Conservation (phyloP, 2,329 filamentous ascomycete genomes). For the Canariomyces notabilis region DNA sequence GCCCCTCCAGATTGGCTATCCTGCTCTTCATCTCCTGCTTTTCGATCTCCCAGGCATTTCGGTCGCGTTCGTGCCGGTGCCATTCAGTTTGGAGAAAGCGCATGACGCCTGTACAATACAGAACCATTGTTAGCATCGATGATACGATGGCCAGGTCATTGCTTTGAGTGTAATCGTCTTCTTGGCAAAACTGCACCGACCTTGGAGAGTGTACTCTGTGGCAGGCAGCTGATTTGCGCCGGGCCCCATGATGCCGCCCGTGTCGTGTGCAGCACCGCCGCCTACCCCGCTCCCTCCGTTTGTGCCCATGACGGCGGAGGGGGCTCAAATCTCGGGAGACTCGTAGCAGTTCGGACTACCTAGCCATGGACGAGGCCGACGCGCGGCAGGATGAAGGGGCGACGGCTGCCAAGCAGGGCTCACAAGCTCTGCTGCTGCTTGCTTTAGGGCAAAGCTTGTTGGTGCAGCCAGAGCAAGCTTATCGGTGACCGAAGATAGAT, state of each 20-base stretch:
- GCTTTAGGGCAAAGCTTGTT: background rate
- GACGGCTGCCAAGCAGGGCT: conserved; percentile 1
- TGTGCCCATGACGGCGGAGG: conserved; percentile 34
- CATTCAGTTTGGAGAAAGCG: conserved; percentile 98
- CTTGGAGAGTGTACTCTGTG: conserved; percentile 59
- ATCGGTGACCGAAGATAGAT: background rate
- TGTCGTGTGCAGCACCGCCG: conserved; percentile 38
- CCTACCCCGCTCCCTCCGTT: conserved; percentile 36
- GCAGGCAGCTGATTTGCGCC: conserved; percentile 50
- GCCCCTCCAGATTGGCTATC: conserved; percentile 90
- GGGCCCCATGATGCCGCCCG: conserved; percentile 42
- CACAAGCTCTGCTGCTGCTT: background rate
- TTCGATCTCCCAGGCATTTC: conserved; percentile 98
- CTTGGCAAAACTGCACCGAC: conserved; percentile 24
- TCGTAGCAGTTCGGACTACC: conserved; percentile 3
- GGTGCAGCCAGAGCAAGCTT: background rate
- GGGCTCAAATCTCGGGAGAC: conserved; percentile 7
- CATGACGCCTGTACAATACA: conserved; percentile 77
- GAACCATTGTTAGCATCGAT: conserved; percentile 7
- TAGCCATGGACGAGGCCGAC: conserved; percentile 18
- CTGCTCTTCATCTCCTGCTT: conserved; percentile 98
- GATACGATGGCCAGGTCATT: background rate
- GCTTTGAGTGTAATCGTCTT: background rate
- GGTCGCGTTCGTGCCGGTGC: conserved; percentile 95
- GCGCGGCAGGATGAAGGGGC: conserved; percentile 11